Evolutionary conservation across 2,329 filamentous ascomycete species (phyloP).

Genomic region (Zymoseptoria tritici): DNA sequence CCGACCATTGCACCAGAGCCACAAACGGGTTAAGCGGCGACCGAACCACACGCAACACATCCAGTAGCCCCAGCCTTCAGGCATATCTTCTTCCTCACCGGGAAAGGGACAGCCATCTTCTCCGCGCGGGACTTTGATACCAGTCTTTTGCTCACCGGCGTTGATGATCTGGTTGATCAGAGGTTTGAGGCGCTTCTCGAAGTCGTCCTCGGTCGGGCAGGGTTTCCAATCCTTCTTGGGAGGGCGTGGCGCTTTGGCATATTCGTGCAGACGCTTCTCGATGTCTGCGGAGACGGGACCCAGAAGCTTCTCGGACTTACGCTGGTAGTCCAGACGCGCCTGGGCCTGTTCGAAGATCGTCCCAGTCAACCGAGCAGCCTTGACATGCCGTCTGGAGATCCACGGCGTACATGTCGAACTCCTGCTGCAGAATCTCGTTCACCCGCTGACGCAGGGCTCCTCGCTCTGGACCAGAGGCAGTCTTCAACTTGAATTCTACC

Average conservation of each 20-base stretch:
- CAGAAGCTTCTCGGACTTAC: not conserved
- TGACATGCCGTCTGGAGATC: not conserved
- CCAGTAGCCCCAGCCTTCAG: not conserved
- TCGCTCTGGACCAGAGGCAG: not conserved
- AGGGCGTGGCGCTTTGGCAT: too few relatives aligned
- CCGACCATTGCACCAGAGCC: not conserved
- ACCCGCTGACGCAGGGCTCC: too few relatives aligned
- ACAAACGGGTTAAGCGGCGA: not conserved
- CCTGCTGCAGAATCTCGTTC: not conserved
- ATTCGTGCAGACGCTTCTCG: too few relatives aligned
- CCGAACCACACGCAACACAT: not conserved
- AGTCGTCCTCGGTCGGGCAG: not conserved
- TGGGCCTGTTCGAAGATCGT: not conserved
- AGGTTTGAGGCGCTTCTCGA: not conserved
- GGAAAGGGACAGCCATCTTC: not conserved
- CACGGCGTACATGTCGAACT: not conserved
- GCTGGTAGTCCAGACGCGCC: not conserved
- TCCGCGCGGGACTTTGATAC: not conserved
- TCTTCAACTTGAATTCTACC: not conserved
- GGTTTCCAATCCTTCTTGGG: too few relatives aligned
- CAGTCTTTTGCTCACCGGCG: not conserved
- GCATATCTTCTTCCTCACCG: not conserved
- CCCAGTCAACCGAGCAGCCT: not conserved
- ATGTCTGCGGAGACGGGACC: too few relatives aligned
- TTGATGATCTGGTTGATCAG: not conserved